Base-by-base conservation (phyloP, 305 asterid species). In the Fraxinus xanthoxyloides region DNA sequence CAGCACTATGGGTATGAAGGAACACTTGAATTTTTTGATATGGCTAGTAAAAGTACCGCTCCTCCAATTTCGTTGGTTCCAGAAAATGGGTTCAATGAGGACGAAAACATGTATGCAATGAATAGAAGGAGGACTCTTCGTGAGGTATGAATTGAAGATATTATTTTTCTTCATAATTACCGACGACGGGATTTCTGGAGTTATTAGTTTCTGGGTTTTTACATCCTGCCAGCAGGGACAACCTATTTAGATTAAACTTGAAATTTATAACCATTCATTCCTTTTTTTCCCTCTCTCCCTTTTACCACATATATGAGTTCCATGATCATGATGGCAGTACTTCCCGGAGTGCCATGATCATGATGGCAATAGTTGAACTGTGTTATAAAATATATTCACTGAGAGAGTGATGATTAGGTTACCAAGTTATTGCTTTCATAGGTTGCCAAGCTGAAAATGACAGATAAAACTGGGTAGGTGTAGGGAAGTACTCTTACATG, bases 1-100 rank as follows among this genome's bases (percentile, higher is more conserved):
- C 98, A 94, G 82, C 94, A 94, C 84, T 93, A 94, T 80, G 99
- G 99, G 84, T 96, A 96, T 82, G 94, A 90, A 86, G 97, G 91
- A 83, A 96, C 98, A 61, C 95, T 96, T 72, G 81, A 87, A 77
- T 83, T 86, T 76, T 88, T 94, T 70, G 97, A 94, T 51, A 72
- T 86, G 86, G 97, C 96, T 79, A 92, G 91, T 76, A 82, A 86
- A 90, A 89, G 87, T 87, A 90, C 89, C 13, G 80, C 91, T 83
- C 94, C 99, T 36, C 95, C 98, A 34, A 86, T 89, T 84, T 76
- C 92, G 35, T 81, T 90, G 76, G 90, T 74, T 80, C 89, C 89
- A 63, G 98, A 92, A 83, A 92, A 88, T 77, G 89, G 91, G 72
- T 85, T 77, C 74, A 80, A 76, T 75, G 95, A 91, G 80, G 92